phyloP scores from a whole-genome alignment of 257 asterid genomes.

The Fraxinus americana region DNA sequence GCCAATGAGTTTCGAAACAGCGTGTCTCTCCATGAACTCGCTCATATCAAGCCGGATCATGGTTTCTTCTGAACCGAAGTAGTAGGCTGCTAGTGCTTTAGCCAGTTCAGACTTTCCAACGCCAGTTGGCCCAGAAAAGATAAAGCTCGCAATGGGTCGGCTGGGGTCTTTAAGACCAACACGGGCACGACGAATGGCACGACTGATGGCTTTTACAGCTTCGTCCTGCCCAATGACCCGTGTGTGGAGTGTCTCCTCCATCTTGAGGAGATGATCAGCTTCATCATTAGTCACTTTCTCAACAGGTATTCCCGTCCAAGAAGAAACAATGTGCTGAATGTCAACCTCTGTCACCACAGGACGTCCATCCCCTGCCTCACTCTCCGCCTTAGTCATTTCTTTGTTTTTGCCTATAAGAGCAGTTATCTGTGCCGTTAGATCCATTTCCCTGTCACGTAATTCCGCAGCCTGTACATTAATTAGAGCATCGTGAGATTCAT shows the following conservation, averaged over 20 bases:
- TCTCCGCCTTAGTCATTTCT: conserved; percentile 90
- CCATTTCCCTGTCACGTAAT: conserved; percentile 94
- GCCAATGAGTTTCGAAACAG: conserved; percentile 77
- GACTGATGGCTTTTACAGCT: conserved; percentile 72
- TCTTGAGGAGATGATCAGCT: conserved; percentile 89
- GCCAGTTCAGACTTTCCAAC: conserved; percentile 89
- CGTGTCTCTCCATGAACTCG: conserved; percentile 89
- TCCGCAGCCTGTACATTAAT: conserved; percentile 74
- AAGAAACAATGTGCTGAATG: conserved; percentile 93
- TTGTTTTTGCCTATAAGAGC: conserved; percentile 82
- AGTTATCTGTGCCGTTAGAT: conserved; percentile 86
- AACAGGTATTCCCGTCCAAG: no score
- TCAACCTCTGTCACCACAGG: conserved; percentile 88
- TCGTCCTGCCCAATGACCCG: conserved; percentile 80
- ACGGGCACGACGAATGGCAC: conserved; percentile 84
- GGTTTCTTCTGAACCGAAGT: conserved; percentile 81
- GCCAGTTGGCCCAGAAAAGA: conserved; percentile 90
- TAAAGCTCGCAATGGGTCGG: conserved; percentile 81
- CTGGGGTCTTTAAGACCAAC: conserved; percentile 81
- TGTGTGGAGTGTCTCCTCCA: conserved; percentile 90
- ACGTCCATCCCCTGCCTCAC: conserved; percentile 86
- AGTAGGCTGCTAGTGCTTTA: conserved; percentile 71
- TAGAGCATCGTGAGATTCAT: not conserved
- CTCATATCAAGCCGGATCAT: conserved; percentile 91
- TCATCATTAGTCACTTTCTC: conserved; percentile 90